Base-by-base conservation (phyloP, 495 filamentous ascomycete species). In the Clohesyomyces aquaticus region DNA sequence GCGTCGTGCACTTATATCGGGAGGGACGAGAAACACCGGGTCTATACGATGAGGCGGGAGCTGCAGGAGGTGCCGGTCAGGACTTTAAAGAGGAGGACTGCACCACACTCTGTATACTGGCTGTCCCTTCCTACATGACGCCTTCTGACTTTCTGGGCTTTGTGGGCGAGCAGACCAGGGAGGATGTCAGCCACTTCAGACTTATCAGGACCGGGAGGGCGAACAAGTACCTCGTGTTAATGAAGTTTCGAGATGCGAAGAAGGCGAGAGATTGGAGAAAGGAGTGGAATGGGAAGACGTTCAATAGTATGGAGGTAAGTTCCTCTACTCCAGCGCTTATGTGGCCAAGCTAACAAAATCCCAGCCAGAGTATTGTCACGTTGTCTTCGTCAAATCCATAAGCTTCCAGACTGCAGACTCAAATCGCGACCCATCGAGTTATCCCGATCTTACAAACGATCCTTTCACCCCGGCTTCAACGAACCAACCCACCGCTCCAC, bases 151-250 rank as follows among this genome's bases (percentile, higher is more conserved):
- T 98, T 63, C 74, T 98, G 65, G 93, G 92, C 0, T 98, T 94
- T 68, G 85, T 97, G 32, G 94, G 94, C 1, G 90, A 97, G 75
- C 86, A 87, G 71, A 96, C 92, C 67, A 84, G 90, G 73, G 88
- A 91, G 61, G 81, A 91, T 56, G 90, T 98, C 62, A 96, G 89
- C 68, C 95, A 98, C 78, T 96, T 96, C 71, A 82, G 94, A 42
- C 95, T 98, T 88, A 89, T 98, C 50, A 85, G 90, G 79, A 98
- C 94, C 3, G 88, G 87, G 51, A 80, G 88, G 55, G 85, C 88
- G 69, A 97, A 93, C 74, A 85, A 93, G 71, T 98, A 98, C 77
- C 90, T 98, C 85, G 94, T 96, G 48, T 80, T 98, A 59, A 93
- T 98, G 88, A 98, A 96, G 77, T 97, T 98, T 74, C 79, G 91